phyloP scores from a whole-genome alignment of 192 early-diverging fungal genomes.

The Kickxella alabastrina region DNA sequence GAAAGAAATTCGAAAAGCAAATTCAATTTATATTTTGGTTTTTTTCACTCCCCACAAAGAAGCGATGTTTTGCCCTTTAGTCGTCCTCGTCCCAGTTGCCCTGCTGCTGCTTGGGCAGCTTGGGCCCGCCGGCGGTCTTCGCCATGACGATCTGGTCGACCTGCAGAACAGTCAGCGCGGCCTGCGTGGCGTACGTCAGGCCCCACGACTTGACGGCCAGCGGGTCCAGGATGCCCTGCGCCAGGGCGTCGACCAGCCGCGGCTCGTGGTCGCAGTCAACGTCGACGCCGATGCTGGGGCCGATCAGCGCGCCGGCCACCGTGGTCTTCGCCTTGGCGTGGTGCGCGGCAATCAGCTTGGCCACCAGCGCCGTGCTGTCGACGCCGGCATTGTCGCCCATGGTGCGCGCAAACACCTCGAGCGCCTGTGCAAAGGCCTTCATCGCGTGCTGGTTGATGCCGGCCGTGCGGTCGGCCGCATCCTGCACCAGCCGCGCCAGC shows the following conservation, averaged over 20 bases:
- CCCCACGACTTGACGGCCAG: constrained; percentile 83
- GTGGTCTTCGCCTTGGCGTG: constrained; percentile 50
- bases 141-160: constrained; percentile 99
- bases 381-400: constrained; percentile 92
- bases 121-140: constrained; percentile 93
- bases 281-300: constrained; percentile 68
- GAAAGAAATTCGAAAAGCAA: not conserved
- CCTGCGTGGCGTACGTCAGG: constrained; percentile 84
- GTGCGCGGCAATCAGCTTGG: constrained; percentile 90
- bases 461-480: constrained; percentile 81
- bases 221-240: constrained; percentile 73
- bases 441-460: constrained; percentile 96
- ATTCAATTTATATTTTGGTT: not conserved
- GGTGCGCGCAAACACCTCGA: constrained; percentile 93
- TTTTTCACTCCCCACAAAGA: too few relatives aligned
- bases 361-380: constrained; percentile 88
- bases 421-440: constrained; percentile 90
- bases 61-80: too few relatives aligned
- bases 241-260: constrained; percentile 62
- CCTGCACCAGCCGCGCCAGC: constrained; percentile 72
- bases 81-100: constrained; percentile 72
- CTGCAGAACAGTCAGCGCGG: constrained; percentile 88
- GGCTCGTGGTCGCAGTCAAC: constrained; percentile 61
- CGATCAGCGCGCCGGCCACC: constrained; percentile 7
- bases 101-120: constrained; percentile 72